Base-by-base conservation (phyloP, 2,329 filamentous ascomycete species). In the Stylonectria norvegica region DNA sequence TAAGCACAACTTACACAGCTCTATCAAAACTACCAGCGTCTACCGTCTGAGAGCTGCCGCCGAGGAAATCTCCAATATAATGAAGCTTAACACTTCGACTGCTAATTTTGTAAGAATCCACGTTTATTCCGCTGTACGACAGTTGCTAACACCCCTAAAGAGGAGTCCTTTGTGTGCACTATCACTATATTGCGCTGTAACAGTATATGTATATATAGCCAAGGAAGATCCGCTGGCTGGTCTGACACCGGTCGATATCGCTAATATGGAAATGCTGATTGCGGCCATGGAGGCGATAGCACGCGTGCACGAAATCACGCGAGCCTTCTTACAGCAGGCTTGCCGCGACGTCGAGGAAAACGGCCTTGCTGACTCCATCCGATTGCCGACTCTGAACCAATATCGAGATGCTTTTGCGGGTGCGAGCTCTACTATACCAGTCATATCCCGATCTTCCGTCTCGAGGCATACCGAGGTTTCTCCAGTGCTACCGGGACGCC, bases 261-360 rank as follows among this genome's bases (percentile, higher is more conserved):
- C 65, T 7, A 76, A 75, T 34, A 71, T 96, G 5, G 82, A 91
- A 55, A 89, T 91, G 50, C 70, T 95, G 27, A 67, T 95, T 4
- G 74, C 78, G 14, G 85, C 86, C 4, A 89, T 96, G 79, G 81
- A 87, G 37, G 79, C 81, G 2, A 73, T 95, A 45, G 85, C 85
- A 36, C 76, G 77, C 25, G 79, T 80, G 39, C 89, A 93, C 55
- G 72, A 81, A 2, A 76, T 96, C 20, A 90, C 88, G 0, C 81
- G 85, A 31, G 87, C 86, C 0, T 95, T 95, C 59, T 69, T 95
- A n/a, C 81, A 85, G 9, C 90, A 96, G 58, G 70, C 91, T 1
- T 79, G 89, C 42, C 73, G 90, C n/a, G 90, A 96, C 53, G 78
- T 95, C 7, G 80, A 89, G 23, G 60, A 61, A 20, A 75, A 72